Evolutionary conservation across 768 basidiomycete species (phyloP), one percentile per base, ranked within the genome.

Genomic region (Chalciporus piperatus): DNA sequence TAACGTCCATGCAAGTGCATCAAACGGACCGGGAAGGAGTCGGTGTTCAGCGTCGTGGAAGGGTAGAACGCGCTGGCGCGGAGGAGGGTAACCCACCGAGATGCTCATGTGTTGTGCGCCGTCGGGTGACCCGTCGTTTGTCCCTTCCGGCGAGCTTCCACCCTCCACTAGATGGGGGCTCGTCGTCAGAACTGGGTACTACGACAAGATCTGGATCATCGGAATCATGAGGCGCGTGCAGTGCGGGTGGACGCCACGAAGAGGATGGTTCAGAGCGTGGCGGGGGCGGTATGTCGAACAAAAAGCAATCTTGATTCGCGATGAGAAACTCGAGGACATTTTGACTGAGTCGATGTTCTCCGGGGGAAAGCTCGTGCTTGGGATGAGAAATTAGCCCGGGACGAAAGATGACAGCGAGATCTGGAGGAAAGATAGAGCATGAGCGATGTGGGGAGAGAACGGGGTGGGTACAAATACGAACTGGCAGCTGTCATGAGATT

Each of bases 401-500:
- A 51, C 94, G 89, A 71, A 99, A 99, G 58, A 98, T 96, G 41
- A 96, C 89, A 16, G 96, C 97, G 17, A 99, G 84, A 72, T 99
- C 96, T 92, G 65, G 22, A 23, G 10, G 22, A 41, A 30, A 17
- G 22, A 41, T 49, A 20, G 3, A 7, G 4, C n/a, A 47, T 48
- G 30, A 43, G 51, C 6, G 13, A 35, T 19, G 38, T 19, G 25
- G 43, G 41, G 47, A 48, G 11, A 16, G 38, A 28, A 27, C 19
- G 54, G 41, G 35, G 44, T 25, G 47, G 50, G 30, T 32, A 23
- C 13, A 42, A 35, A 23, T 30, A 81, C 89, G 60, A 58, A 97
- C 94, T 98, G 51, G 87, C 78, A 19, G 96, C 89, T 1, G 89
- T 95, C 96, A 99, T 99, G 43, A 95, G 74, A 68, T 99, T 99